A percentile compares a stretch with the other conserved stretches of the same genome.
Evolutionary conservation across 257 asterid genomes (phyloP).

Genomic region (Solanum chiquidenum): DNA sequence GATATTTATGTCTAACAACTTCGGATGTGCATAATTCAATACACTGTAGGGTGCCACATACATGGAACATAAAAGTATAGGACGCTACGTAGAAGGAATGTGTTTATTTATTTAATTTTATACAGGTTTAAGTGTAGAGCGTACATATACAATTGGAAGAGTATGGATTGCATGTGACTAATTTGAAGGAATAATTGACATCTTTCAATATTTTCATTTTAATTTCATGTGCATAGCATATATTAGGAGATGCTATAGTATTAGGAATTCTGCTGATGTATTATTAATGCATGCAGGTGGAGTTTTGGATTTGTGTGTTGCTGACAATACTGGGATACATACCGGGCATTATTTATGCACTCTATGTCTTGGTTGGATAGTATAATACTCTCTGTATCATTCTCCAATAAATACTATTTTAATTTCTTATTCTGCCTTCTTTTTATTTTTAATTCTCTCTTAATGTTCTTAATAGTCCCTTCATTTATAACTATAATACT

Average conservation of each 20-base stretch:
- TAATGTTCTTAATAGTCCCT: not conserved
- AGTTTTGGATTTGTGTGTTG: slow-evolving; percentile 80
- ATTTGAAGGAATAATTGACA: too few species aligned
- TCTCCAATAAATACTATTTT: not conserved
- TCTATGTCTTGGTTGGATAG: slow-evolving; percentile 59
- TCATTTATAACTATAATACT: too few species aligned
- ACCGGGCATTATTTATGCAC: slow-evolving; percentile 81
- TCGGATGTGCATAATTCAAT: too few species aligned
- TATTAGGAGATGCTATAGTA: not conserved
- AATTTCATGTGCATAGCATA: not conserved
- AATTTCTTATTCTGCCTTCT: not conserved
- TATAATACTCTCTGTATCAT: not conserved
- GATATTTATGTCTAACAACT: not conserved
- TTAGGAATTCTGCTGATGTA: not conserved
- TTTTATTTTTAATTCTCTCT: not conserved
- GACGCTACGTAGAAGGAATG: not conserved
- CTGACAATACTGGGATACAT: slow-evolving; percentile 74
- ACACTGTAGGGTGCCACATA: too few species aligned
- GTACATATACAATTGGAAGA: not conserved
- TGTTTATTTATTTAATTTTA: too few species aligned
- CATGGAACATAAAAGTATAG: too few species aligned
- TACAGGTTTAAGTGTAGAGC: too few species aligned
- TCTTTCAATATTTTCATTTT: not conserved
- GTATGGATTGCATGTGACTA: not conserved
- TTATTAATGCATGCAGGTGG: slow-evolving; percentile 37